phyloP scores from a whole-genome alignment of 2,329 filamentous ascomycete genomes.

The Colletotrichum incanum region DNA sequence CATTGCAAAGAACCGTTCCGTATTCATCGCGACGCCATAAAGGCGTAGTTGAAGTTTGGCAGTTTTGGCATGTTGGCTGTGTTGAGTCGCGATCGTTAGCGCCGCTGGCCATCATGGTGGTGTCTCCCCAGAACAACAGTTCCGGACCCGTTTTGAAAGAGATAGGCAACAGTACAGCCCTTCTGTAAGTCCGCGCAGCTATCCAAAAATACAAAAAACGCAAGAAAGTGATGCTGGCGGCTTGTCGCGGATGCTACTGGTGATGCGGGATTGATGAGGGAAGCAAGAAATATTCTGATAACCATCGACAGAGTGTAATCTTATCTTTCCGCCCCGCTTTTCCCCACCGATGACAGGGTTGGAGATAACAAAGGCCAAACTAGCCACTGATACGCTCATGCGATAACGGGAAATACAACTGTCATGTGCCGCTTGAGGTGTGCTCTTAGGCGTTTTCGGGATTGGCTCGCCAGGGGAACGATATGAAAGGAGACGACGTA shows the following conservation, averaged over 20 bases:
- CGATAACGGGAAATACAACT: constrained; percentile 11
- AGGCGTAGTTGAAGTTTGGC: constrained; percentile 93
- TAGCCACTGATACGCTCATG: constrained; percentile 9
- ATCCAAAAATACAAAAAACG: neutral
- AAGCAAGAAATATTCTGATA: constrained; percentile 16
- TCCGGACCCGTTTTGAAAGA: neutral
- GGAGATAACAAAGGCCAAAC: constrained; percentile 9
- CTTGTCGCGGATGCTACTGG: constrained; percentile 14
- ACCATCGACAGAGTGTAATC: neutral
- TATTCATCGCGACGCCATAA: constrained; percentile 98
- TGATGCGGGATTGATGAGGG: constrained; percentile 16
- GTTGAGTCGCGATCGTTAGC: constrained; percentile 73
- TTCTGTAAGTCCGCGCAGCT: neutral
- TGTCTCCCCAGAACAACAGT: neutral
- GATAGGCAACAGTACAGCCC: no score
- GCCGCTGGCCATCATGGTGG: constrained; percentile 67
- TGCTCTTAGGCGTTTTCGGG: neutral
- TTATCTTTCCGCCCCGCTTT: constrained; percentile 8
- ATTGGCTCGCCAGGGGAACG: constrained; percentile 21
- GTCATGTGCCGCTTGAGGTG: constrained; percentile 9
- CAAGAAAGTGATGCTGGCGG: neutral
- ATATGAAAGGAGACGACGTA: constrained; percentile 23
- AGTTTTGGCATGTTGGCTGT: constrained; percentile 98
- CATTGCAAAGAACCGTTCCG: constrained; percentile 97
- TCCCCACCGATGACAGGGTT: constrained; percentile 10